Percentiles rank a stretch among this genome's conserved stretches.
Conservation (phyloP, 2,329 filamentous ascomycete species). For the Talaromyces atroroseus region DNA sequence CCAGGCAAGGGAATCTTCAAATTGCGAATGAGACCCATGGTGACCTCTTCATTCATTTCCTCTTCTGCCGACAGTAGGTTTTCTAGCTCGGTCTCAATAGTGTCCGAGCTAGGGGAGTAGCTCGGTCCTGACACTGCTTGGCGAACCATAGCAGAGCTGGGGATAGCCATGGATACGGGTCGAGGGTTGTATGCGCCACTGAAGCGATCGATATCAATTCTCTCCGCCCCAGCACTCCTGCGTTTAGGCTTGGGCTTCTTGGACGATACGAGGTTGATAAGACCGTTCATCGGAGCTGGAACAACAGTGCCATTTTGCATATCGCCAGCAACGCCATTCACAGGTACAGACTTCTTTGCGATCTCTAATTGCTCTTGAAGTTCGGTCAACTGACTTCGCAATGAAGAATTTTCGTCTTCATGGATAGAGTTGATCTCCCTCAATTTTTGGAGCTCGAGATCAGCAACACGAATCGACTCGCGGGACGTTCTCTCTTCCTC, state of each 20-base stretch:
- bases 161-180: constrained; percentile 90
- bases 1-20: constrained; percentile 91
- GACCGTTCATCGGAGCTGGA: constrained; percentile 60
- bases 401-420: constrained; percentile 77
- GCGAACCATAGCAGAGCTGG: constrained; percentile 48
- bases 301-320: constrained; percentile 57
- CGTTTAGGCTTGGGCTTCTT: constrained; percentile 85
- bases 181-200: constrained; percentile 89
- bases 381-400: constrained; percentile 82
- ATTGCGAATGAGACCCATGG: constrained; percentile 90
- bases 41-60: constrained; percentile 92
- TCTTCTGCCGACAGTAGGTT: constrained; percentile 92
- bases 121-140: constrained; percentile 69
- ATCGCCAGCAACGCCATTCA: constrained; percentile 59
- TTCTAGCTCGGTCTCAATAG: constrained; percentile 91
- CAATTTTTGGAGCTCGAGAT: constrained; percentile 72
- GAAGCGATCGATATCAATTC: constrained; percentile 80
- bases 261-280: constrained; percentile 94
- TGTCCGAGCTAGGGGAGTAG: constrained; percentile 77
- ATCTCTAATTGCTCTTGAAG: constrained; percentile 88
- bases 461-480: constrained; percentile 74
- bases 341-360: constrained; percentile 70
- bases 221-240: constrained; percentile 82
- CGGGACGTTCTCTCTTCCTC: constrained; percentile 85
- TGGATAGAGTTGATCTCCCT: constrained; percentile 68